Base-by-base conservation (phyloP, 176 grass and related monocot species). In the Panicum miliaceum region DNA sequence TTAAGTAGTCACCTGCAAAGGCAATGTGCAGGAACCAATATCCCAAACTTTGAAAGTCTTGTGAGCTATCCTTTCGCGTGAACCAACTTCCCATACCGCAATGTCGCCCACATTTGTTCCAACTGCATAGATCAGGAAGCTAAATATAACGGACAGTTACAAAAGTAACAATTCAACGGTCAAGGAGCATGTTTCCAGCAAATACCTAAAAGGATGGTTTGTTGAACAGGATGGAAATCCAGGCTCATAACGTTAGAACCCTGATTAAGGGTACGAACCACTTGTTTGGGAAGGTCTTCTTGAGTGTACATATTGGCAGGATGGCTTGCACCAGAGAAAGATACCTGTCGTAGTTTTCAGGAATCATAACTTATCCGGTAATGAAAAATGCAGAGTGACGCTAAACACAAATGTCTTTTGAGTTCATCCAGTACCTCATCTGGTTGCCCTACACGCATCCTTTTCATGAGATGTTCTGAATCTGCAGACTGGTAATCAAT, bases 31-130 rank as follows among this genome's bases (percentile, higher is more conserved):
- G 70, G 88, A 76, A 66, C 86, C 4, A 77, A 99, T 89, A 76
- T 99, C 93, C 97, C 97, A 99, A 77, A 99, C 97, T 95, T 96
- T 99, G 82, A 99, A 99, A 71, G 91, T 87, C 77, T 84, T 99
- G 84, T 96, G 88, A 68, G 97, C 90, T 87, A 99, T 92, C 91
- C 82, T 94, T 87, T 99, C 97, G 63, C 90, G 92, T 51, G 97
- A 96, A 75, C 97, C 97, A 84, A 99, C 91, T 81, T 99, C 97
- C 97, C 97, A 99, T 81, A 99, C 94, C 26, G 88, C 91, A 27
- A 99, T 92, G 80, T 99, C 97, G 89, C 97, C 97, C 80, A 99
- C 93, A 99, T 99, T 99, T 72, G 97, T 99, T 82, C 97, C 97
- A 88, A 96, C 97, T 99, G 79, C 25, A 75, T 79, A 51, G n/a